These are phyloP conservation scores for Aeschynomene evenia DNA, from an alignment of 306 rosid genomes.

Conservation along the genomic window DNA sequence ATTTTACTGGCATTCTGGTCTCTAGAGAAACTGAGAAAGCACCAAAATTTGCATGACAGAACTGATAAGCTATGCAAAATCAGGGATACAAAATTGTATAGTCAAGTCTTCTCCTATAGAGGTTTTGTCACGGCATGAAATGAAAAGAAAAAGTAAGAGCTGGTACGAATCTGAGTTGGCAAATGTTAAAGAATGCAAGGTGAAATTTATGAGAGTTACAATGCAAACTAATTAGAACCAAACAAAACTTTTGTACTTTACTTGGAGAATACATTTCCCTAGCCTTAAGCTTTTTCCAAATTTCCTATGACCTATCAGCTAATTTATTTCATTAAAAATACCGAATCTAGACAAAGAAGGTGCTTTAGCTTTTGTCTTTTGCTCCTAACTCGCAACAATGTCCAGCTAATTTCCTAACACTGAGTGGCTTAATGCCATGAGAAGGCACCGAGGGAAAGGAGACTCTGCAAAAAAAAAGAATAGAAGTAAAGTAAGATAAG, in stretches of 20 bases:
- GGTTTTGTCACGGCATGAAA: no score
- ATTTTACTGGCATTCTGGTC: neutral
- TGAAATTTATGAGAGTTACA: no score
- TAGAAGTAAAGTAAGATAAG: neutral
- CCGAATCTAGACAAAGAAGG: neutral
- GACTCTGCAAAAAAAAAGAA: conserved; percentile 17
- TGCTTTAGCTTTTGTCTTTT: neutral
- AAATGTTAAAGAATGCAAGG: no score
- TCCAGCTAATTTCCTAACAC: conserved; percentile 9
- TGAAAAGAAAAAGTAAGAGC: no score
- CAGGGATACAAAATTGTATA: neutral
- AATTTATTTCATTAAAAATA: neutral
- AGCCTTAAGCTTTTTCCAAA: no score
- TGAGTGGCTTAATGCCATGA: neutral
- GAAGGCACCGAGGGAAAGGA: neutral
- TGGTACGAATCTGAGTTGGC: no score
- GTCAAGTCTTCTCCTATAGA: neutral
- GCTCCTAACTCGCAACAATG: neutral
- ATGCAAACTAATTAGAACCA: no score
- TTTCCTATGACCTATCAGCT: neutral
- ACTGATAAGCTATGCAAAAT: neutral
- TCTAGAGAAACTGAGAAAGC: no score
- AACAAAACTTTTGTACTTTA: no score
- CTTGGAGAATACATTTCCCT: no score
- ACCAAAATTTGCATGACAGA: conserved; percentile 1